Conservation (phyloP, 108 stramenopile genomes). For the Aurantiochytrium sp. region DNA sequence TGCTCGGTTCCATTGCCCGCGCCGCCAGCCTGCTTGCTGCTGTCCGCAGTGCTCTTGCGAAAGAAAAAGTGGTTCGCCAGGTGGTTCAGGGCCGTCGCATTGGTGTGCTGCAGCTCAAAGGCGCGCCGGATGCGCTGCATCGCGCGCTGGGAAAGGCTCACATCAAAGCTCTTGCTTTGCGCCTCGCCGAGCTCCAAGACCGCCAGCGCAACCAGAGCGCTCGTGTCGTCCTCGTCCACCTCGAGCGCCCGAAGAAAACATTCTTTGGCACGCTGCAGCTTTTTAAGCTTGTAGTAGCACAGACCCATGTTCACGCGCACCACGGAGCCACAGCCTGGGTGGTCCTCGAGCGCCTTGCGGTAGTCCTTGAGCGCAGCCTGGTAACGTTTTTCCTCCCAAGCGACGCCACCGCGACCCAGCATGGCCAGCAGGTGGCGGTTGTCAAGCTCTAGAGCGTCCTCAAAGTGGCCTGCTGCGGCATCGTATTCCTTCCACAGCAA, state of each 20-base stretch:
- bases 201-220: conserved; percentile 1
- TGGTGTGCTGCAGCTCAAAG: conserved; percentile 1
- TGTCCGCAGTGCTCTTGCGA: background rate
- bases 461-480: background rate
- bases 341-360: background rate
- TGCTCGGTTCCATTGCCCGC: background rate
- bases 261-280: background rate
- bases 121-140: conserved; percentile 6
- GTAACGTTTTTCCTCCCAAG: background rate
- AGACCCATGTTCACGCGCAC: conserved; percentile 1
- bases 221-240: conserved; percentile 4
- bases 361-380: background rate
- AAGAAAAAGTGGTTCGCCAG: background rate
- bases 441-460: background rate
- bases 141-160: background rate
- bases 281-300: background rate
- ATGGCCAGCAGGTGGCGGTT: background rate
- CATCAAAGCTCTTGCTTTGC: background rate
- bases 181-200: conserved; percentile 8
- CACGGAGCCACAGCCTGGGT: background rate
- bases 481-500: background rate
- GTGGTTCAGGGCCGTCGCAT: background rate
- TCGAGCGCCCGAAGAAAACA: background rate
- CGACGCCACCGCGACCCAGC: background rate
- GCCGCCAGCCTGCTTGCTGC: no score